Evolutionary conservation across 306 rosid genomes (phyloP), one percentile per base, ranked within the genome.

Genomic region (Lathyrus sativus): DNA sequence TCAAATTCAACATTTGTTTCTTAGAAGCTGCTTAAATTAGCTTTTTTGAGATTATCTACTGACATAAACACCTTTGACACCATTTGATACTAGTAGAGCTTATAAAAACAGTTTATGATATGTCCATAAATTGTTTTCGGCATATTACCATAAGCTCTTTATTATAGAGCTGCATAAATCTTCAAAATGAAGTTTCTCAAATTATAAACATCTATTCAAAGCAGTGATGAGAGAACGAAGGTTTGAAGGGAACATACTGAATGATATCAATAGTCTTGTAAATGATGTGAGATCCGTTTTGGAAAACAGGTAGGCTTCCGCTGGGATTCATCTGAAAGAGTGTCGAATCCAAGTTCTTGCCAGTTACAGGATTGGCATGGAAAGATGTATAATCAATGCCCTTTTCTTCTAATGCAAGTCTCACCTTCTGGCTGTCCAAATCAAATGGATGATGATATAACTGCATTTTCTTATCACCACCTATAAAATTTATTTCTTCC

Each of bases 401-500:
- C 62, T 77, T 87, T 83, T 90, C 97, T 75, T 95, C 99, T 92
- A 90, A 80, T 14, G 92, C 97, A 26, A 95, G 90, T 62, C 99
- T 88, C 81, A 87, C 99, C 74, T 83, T 90, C 80, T 86, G 96
- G 84, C 97, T 90, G 63, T 88, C 85, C 79, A 88, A 68, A 71
- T 96, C 91, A 83, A 79, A 88, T 0, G 96, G 99, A 71, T 95
- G 99, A 81, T 95, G 99, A 81, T 90, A 88, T 19, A 95, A 72
- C 86, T 95, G 99, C 99, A 95, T 95, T 46, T 65, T 82, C 74
- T 49, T 66, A 58, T 74, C 73, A 41, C 75, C 74, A 49, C 51
- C 51, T 63, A 15, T 6, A 17, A 81, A 53, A 22, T 51, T 46
- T 53, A 69, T 39, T 50, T 18, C 9, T 29, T 37, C 33, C 17